A percentile compares a stretch with the other conserved stretches of the same genome.
phyloP scores from a whole-genome alignment of 176 grass and related monocot genomes.

The Carex pumila region DNA sequence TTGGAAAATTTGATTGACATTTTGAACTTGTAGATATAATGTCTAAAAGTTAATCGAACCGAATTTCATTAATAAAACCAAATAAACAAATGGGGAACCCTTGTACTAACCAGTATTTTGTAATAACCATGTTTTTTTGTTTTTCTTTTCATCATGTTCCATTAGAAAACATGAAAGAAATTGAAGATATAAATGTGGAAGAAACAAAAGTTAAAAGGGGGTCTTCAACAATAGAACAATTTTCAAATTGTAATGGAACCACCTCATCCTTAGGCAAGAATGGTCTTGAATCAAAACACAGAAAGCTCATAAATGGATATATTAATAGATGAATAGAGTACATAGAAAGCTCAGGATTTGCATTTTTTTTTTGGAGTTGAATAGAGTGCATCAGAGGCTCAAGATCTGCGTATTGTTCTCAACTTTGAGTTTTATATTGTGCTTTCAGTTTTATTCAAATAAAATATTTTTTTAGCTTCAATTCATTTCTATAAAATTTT shows the following conservation, averaged over 20 bases:
- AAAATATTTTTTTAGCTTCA: no score
- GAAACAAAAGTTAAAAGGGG: constrained; percentile 39
- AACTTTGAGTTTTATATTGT: no score
- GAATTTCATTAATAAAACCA: background rate
- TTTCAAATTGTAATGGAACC: constrained; percentile 20
- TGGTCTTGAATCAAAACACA: constrained; percentile 27
- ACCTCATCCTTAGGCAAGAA: constrained; percentile 38
- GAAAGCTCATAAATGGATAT: no score
- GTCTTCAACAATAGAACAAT: constrained; percentile 32
- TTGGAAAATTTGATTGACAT: background rate
- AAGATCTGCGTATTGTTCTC: no score
- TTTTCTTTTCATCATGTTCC: constrained; percentile 26
- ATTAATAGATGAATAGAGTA: no score
- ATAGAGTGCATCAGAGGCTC: no score
- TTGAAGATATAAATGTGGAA: constrained; percentile 38
- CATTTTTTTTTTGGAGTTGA: no score
- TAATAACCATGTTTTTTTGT: background rate
- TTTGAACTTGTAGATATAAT: background rate
- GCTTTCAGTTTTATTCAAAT: no score
- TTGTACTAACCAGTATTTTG: background rate
- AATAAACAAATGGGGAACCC: background rate
- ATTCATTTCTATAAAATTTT: no score
- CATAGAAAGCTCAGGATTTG: no score
- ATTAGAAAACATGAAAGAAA: constrained; percentile 40
- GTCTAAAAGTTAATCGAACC: background rate